Evolutionary conservation across 768 basidiomycete species (phyloP).

Genomic region (Xerocomellus chrysenteron): DNA sequence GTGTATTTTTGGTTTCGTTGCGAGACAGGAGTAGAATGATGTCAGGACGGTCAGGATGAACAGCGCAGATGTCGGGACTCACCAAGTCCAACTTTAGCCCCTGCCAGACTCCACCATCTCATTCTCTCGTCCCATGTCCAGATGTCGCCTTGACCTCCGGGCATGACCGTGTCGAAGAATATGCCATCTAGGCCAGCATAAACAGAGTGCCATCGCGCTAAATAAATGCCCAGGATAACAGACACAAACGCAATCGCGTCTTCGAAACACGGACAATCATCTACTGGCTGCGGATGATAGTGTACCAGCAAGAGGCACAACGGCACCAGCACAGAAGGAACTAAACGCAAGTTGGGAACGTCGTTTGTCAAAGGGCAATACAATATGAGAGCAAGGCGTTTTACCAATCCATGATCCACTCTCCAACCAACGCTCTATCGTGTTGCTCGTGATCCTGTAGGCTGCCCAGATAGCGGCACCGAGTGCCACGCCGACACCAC

Average conservation of each 20-base stretch:
- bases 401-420: constrained; percentile 38
- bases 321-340: constrained; percentile 60
- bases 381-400: constrained; percentile 15
- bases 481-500: constrained; percentile 57
- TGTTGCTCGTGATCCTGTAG: constrained; percentile 35
- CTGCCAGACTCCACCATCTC: constrained; percentile 39
- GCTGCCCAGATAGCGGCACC: constrained; percentile 65
- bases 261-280: constrained; percentile 97
- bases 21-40: background rate
- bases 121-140: constrained; percentile 34
- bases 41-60: background rate
- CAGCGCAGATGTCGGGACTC: constrained; percentile 3
- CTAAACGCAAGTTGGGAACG: constrained; percentile 24
- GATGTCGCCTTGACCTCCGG: constrained; percentile 50
- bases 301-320: constrained; percentile 76
- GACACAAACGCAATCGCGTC: constrained; percentile 94
- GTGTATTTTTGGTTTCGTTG: background rate
- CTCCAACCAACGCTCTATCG: constrained; percentile 44
- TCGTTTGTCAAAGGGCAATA: constrained; percentile 12
- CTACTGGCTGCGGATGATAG: constrained; percentile 90
- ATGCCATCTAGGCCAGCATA: constrained; percentile 41
- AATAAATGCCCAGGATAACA: constrained; percentile 70
- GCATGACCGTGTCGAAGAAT: constrained; percentile 45
- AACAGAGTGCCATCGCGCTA: constrained; percentile 63
- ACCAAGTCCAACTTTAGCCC: constrained; percentile 44